Evolutionary conservation across 2,329 filamentous ascomycete genomes (phyloP), one percentile per base, ranked within the genome.

Genomic region (Ophiostoma fasciatum): DNA sequence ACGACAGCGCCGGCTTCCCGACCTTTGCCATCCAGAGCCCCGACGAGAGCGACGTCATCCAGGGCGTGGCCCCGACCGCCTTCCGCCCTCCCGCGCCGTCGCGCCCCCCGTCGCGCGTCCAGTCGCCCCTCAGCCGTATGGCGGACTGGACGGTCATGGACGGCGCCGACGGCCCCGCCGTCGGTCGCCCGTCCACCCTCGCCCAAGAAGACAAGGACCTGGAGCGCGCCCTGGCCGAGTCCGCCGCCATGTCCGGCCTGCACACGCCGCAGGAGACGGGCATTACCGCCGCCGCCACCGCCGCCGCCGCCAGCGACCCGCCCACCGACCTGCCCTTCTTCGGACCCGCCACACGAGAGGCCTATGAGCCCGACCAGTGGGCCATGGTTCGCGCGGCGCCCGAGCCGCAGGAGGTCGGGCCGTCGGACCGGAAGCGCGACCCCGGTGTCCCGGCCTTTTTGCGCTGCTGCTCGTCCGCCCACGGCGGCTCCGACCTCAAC

Each of bases 51-150:
- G 49, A 49, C 25, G 48, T 63, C 25, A 59, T 66, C 22, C 58
- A 63, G 29, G 61, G 62, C 15, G 51, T 60, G 10, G 56, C 62
- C 7, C 58, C 62, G 2, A 58, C 59, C 26, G 51, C 54, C 31
- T 62, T 63, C 39, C 57, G 55, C 25, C 53, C 55, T 8, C 58
- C 57, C 20, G 64, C 67, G 5, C 68, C 70, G 0, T 75, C 74
- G 14, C 62, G 73, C 38, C 74, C 74, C n/a, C 74, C 74, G 2
- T 78, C 74, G 17, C 59, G 72, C 51, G 65, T 65, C 43, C 62
- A 61, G 47, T 76, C 73, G 23, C 71, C 73, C 8, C 50, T 74
- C 40, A 60, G 63, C 50, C 66, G 57, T 45, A 55, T 68, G 42
- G 55, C 63, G 44, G 64, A 71, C 35, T 63, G 64, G 56, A 57